phyloP scores from a whole-genome alignment of 2,329 filamentous ascomycete species.

The Claviceps purpurea region DNA sequence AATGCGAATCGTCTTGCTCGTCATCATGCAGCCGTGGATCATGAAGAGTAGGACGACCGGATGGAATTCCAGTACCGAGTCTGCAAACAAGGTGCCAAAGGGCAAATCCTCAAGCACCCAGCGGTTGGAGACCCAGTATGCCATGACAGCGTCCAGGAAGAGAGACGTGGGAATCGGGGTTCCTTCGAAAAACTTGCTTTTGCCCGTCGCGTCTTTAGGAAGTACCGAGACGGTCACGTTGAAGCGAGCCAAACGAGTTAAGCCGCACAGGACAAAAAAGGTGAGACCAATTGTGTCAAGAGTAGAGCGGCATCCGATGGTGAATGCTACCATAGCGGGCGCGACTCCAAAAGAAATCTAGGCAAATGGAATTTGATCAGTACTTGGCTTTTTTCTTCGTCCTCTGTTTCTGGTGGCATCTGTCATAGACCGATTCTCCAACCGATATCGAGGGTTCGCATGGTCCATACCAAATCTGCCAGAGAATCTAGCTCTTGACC shows the following conservation, averaged over 20 bases:
- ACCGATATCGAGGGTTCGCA: not conserved
- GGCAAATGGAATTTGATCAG: not conserved
- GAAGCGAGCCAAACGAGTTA: constrained; percentile 89
- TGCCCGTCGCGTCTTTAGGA: constrained; percentile 83
- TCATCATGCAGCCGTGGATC: constrained; percentile 85
- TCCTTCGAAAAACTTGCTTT: constrained; percentile 92
- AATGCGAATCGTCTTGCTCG: constrained; percentile 86
- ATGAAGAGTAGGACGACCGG: constrained; percentile 71
- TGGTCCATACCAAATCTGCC: constrained; percentile 65
- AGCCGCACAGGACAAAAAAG: constrained; percentile 88
- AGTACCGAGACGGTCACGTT: constrained; percentile 86
- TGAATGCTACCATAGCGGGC: constrained; percentile 76
- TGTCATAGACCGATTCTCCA: not conserved
- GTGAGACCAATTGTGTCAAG: constrained; percentile 68
- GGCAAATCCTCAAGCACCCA: constrained; percentile 74
- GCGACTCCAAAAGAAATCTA: constrained; percentile 93
- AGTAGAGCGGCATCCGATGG: constrained; percentile 72
- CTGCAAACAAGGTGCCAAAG: constrained; percentile 53
- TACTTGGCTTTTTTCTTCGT: not conserved
- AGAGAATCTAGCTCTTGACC: constrained; percentile 94
- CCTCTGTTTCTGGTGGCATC: not conserved
- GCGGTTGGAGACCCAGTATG: constrained; percentile 71
- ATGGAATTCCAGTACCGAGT: constrained; percentile 67
- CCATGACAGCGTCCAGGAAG: constrained; percentile 70
- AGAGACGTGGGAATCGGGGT: constrained; percentile 90